A percentile compares a stretch with the other conserved stretches of the same genome.
These are phyloP conservation scores for Pyropia yezoensis DNA, from an alignment of 23 red algal genomes.

Conservation along the genomic window DNA sequence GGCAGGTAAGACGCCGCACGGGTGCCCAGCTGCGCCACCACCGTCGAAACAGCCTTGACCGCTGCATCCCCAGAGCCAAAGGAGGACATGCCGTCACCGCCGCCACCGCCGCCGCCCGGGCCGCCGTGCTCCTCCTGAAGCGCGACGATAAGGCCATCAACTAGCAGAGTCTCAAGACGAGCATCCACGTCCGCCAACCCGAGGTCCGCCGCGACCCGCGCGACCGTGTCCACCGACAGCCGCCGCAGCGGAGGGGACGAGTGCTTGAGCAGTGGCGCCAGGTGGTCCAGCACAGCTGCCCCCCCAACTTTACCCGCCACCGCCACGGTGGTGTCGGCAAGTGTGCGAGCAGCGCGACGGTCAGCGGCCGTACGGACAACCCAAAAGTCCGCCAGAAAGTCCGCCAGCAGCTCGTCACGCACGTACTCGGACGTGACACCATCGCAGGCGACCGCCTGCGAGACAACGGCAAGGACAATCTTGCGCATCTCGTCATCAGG, in stretches of 20 bases:
- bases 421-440: conserved; percentile 79
- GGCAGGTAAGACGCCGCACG: conserved; percentile 72
- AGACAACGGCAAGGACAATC: conserved; percentile 80
- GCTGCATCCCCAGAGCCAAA: conserved; percentile 1
- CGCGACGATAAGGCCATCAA: conserved; percentile 80
- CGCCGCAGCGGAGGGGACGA: conserved; percentile 65
- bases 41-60: conserved; percentile 41
- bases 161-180: conserved; percentile 44
- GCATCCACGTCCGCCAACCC: conserved; percentile 56
- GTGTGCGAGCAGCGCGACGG: conserved; percentile 45
- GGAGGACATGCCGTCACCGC: background rate
- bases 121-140: conserved; percentile 75
- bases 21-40: conserved; percentile 38
- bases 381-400: conserved; percentile 89
- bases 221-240: conserved; percentile 72
- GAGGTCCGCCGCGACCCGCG: conserved; percentile 54
- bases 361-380: conserved; percentile 71
- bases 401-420: conserved; percentile 52
- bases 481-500: conserved; percentile 90
- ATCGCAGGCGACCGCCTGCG: conserved; percentile 61
- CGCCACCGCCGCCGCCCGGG: conserved; percentile 5
- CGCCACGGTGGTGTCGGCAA: conserved; percentile 77
- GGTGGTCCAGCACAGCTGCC: conserved; percentile 46
- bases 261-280: conserved; percentile 70
- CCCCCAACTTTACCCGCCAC: conserved; percentile 81